phyloP scores from a whole-genome alignment of 352 stramenopile genomes.

The Globisporangium megalacanthum region DNA sequence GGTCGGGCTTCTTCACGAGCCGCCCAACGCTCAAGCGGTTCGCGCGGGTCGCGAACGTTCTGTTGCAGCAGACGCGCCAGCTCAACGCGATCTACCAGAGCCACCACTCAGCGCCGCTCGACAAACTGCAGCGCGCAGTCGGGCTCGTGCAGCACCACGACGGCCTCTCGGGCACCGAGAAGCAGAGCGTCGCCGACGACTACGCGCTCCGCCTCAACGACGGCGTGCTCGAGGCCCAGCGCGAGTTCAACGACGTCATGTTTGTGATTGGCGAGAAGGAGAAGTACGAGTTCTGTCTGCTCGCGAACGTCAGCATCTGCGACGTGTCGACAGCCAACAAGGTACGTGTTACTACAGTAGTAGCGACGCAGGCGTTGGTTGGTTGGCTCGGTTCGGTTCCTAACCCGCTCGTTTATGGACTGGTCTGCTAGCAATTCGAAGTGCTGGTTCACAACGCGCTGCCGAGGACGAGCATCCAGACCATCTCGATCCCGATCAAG shows the following conservation, averaged over 20 bases:
- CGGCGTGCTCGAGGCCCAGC: conserved; percentile 60
- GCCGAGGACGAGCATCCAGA: conserved; percentile 47
- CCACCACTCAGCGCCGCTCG: conserved; percentile 40
- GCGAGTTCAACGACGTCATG: conserved; percentile 68
- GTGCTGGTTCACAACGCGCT: conserved; percentile 71
- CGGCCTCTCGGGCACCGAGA: conserved; percentile 92
- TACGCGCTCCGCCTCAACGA: conserved; percentile 91
- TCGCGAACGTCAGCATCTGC: conserved; percentile 91
- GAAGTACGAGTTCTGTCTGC: conserved; percentile 57
- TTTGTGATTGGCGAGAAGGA: conserved; percentile 70
- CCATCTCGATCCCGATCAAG: conserved; percentile 52
- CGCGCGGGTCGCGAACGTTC: conserved; percentile 80
- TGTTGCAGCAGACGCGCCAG: conserved; percentile 90
- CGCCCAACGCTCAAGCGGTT: conserved; percentile 91
- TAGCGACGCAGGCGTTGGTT: no score
- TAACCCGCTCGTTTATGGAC: no score
- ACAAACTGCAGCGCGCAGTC: conserved; percentile 83
- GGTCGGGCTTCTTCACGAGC: conserved; percentile 96
- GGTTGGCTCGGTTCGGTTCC: no score
- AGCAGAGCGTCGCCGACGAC: conserved; percentile 94
- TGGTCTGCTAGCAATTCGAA: conserved; percentile 40
- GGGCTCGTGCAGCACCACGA: conserved; percentile 97
- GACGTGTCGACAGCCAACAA: conserved; percentile 59
- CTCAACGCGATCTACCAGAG: conserved; percentile 80
- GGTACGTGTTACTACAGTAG: conserved; percentile 10